These are phyloP conservation scores for Sporormia fimetaria DNA, from an alignment of 495 filamentous ascomycete genomes.

Conservation along the genomic window DNA sequence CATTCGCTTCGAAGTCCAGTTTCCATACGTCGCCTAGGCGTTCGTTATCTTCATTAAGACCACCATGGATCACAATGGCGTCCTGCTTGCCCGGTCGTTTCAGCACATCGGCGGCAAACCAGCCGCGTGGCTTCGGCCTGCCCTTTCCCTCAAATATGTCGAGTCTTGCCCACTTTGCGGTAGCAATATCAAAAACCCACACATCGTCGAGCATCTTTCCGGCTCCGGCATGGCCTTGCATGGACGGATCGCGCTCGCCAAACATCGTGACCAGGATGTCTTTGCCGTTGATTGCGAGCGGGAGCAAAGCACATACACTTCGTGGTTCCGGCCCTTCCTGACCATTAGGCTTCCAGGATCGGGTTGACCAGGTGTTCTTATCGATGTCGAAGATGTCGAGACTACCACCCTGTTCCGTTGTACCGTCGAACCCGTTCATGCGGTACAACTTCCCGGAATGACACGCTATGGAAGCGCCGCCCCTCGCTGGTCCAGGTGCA, in stretches of 20 bases:
- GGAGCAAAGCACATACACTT: slow-evolving; percentile 39
- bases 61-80: slow-evolving; percentile 38
- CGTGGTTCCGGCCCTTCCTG: slow-evolving; percentile 30
- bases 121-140: slow-evolving; percentile 28
- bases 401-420: slow-evolving; percentile 49
- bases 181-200: slow-evolving; percentile 58
- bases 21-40: slow-evolving; percentile 40
- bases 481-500: slow-evolving; percentile 49
- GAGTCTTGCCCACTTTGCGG: slow-evolving; percentile 42
- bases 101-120: slow-evolving; percentile 33
- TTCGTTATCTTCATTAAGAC: slow-evolving; percentile 38
- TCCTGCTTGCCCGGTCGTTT: slow-evolving; percentile 13
- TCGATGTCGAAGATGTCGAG: slow-evolving; percentile 45
- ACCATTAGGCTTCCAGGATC: slow-evolving; percentile 39
- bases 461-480: slow-evolving; percentile 52
- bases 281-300: slow-evolving; percentile 42
- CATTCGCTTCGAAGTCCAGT: slow-evolving; percentile 11
- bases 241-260: slow-evolving; percentile 53
- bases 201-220: slow-evolving; percentile 61
- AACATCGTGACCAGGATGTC: slow-evolving; percentile 54
- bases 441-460: slow-evolving; percentile 49
- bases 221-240: slow-evolving; percentile 51
- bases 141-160: slow-evolving; percentile 39
- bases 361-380: slow-evolving; percentile 36
- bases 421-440: slow-evolving; percentile 63